A percentile compares a stretch with the other conserved stretches of the same genome.
These are phyloP conservation scores for Chenopodium quinoa DNA, from an alignment of 148 eudicot genomes.

Conservation along the genomic window DNA sequence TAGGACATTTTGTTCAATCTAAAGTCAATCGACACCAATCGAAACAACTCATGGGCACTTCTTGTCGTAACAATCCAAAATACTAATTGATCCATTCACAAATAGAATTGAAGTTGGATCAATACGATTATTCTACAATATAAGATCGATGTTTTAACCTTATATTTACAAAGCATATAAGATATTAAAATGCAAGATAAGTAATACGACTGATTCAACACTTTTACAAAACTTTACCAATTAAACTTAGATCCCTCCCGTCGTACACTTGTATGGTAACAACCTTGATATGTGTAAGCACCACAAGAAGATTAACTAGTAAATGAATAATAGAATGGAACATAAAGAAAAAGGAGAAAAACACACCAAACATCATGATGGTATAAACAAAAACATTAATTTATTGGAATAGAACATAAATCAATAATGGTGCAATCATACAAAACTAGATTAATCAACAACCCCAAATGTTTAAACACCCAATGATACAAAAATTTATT, in stretches of 20 bases:
- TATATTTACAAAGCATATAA: too few relatives aligned
- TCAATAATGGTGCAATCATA: slow-evolving; percentile 22
- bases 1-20: not conserved
- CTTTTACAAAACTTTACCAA: too few relatives aligned
- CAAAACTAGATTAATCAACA: slow-evolving; percentile 18
- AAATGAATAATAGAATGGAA: not conserved
- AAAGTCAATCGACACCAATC: not conserved
- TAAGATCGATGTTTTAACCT: too few relatives aligned
- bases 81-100: not conserved
- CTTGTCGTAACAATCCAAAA: too few relatives aligned
- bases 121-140: not conserved
- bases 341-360: not conserved
- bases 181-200: too few relatives aligned
- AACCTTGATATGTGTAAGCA: too few relatives aligned
- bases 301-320: not conserved
- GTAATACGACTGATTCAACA: too few relatives aligned
- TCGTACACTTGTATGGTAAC: too few relatives aligned
- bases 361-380: slow-evolving; percentile 2
- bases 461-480: not conserved
- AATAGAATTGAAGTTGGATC: too few relatives aligned
- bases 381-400: not conserved
- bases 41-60: not conserved
- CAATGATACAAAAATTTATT: not conserved
- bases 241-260: not conserved
- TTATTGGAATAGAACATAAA: not conserved